phyloP scores from a whole-genome alignment of 495 filamentous ascomycete genomes.

The Symbiotaphrina buchneri region DNA sequence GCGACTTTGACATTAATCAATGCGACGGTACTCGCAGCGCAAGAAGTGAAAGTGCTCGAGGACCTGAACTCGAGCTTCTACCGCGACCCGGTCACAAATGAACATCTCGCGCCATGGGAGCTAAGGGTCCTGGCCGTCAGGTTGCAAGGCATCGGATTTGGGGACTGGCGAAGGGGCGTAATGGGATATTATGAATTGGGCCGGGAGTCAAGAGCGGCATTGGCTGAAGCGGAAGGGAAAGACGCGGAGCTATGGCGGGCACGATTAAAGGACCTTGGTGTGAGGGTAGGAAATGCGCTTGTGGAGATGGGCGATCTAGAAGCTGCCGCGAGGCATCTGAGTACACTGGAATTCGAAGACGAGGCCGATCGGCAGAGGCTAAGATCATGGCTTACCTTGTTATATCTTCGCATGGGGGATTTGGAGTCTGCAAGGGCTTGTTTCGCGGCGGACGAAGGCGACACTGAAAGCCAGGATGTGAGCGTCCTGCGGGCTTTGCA shows the following conservation, averaged over 20 bases:
- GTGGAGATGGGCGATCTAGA: constrained; percentile 81
- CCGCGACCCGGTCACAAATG: constrained; percentile 27
- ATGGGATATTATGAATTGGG: constrained; percentile 78
- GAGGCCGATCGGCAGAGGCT: constrained; percentile 11
- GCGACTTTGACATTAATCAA: constrained; percentile 58
- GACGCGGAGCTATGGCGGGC: constrained; percentile 39
- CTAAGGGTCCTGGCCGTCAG: constrained; percentile 61
- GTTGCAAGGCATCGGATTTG: constrained; percentile 65
- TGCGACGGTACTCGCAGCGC: constrained; percentile 49
- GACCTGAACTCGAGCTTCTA: constrained; percentile 54
- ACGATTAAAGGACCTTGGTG: constrained; percentile 48
- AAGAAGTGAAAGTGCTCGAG: constrained; percentile 66
- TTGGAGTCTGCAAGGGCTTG: constrained; percentile 36
- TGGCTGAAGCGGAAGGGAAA: constrained; percentile 15
- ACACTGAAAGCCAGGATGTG: constrained; percentile 9
- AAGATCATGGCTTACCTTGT: constrained; percentile 30
- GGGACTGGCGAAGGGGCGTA: constrained; percentile 63
- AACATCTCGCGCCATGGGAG: constrained; percentile 65
- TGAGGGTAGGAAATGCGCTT: constrained; percentile 56
- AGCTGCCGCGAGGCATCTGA: constrained; percentile 48
- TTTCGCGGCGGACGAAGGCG: constrained; percentile 12
- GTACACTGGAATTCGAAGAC: constrained; percentile 11
- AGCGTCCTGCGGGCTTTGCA: constrained; percentile 37
- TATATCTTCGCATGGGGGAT: constrained; percentile 59
- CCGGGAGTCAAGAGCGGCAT: constrained; percentile 38